These are phyloP conservation scores for Amphichorda felina DNA, from an alignment of 2,329 filamentous ascomycete genomes.

Conservation along the genomic window DNA sequence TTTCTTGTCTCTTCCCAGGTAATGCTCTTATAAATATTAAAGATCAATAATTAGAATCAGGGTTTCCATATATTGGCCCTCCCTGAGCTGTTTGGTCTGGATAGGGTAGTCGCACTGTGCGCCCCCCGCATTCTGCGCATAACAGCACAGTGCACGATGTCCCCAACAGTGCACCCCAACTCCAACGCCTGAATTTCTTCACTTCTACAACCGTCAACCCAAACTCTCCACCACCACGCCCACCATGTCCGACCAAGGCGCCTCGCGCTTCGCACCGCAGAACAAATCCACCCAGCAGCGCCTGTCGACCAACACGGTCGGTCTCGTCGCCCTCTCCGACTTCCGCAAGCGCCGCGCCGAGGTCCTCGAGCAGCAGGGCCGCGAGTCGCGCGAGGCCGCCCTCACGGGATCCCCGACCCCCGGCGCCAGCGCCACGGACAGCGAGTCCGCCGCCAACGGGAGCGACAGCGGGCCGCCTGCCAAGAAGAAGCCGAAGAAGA, in stretches of 20 bases:
- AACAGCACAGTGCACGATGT: no score
- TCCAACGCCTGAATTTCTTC: no score
- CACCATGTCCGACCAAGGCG: constrained; percentile 26
- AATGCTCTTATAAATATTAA: no score
- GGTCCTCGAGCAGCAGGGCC: constrained; percentile 82
- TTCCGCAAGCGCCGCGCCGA: constrained; percentile 94
- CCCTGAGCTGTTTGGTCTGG: no score
- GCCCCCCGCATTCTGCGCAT: no score
- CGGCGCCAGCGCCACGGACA: constrained; percentile 30
- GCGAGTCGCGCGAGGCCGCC: constrained; percentile 55
- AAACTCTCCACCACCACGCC: neutral
- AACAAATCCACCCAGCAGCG: constrained; percentile 68
- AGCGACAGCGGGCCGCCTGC: constrained; percentile 4
- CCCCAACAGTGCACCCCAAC: no score
- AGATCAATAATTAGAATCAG: no score
- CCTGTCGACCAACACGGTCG: constrained; percentile 77
- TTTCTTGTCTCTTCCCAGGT: no score
- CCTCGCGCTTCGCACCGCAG: constrained; percentile 57
- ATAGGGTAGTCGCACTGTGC: no score
- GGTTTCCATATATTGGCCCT: no score
- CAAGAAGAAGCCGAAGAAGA: constrained; percentile 30
- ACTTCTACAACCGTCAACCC: no score
- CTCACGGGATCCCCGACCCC: neutral
- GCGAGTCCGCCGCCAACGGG: constrained; percentile 4
- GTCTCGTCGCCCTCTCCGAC: constrained; percentile 82